A percentile compares a stretch with the other conserved stretches of the same genome.
Conservation (phyloP, 225 moss, liverwort and hornwort genomes). For the Takakia lepidozioides region DNA sequence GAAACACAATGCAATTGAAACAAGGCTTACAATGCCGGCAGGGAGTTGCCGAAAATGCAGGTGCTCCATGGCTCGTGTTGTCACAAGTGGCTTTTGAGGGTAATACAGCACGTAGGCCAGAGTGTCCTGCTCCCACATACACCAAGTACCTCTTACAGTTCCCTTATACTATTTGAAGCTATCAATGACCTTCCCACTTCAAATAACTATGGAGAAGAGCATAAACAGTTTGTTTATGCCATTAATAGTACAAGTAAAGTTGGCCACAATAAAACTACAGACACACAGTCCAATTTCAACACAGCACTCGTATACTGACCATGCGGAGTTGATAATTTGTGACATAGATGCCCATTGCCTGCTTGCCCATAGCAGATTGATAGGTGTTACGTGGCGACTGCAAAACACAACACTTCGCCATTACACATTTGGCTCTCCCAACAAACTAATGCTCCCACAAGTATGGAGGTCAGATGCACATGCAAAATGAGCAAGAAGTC, state of each 20-base stretch:
- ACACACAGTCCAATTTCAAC: background rate
- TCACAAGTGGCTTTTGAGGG: constrained; percentile 97
- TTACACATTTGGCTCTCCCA: too few species aligned
- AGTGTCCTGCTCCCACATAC: constrained; percentile 97
- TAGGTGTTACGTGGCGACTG: constrained; percentile 99
- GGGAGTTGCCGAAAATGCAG: constrained; percentile 96
- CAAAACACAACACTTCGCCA: constrained; percentile 5
- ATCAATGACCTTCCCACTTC: too few species aligned
- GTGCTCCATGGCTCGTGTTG: constrained; percentile 98
- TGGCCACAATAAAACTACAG: too few species aligned
- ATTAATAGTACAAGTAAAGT: too few species aligned
- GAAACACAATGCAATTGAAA: background rate
- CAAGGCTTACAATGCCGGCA: constrained; percentile 77
- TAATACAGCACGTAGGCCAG: constrained; percentile 96
- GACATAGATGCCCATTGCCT: constrained; percentile 99
- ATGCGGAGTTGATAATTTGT: constrained; percentile 98
- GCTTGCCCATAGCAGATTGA: constrained; percentile 99
- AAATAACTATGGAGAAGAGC: too few species aligned
- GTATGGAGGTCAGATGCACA: too few species aligned
- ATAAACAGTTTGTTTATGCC: too few species aligned
- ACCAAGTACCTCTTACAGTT: too few species aligned
- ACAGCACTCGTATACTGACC: constrained; percentile 19
- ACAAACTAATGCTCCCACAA: too few species aligned
- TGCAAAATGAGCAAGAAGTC: too few species aligned
- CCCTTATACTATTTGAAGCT: too few species aligned